phyloP scores from a whole-genome alignment of 805 yeast genomes.

The Candida caryicola region DNA sequence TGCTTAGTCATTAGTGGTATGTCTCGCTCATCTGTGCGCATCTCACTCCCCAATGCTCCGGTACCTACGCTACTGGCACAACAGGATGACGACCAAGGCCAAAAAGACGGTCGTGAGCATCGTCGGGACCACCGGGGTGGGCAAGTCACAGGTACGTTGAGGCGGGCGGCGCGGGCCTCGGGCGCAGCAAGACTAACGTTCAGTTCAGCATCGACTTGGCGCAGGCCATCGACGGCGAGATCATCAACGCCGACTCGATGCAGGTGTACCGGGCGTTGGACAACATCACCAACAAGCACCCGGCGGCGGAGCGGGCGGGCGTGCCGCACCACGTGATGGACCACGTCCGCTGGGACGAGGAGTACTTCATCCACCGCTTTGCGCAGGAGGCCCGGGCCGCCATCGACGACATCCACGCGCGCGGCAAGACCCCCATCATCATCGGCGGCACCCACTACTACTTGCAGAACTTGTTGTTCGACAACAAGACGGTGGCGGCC shows the following conservation, averaged over 20 bases:
- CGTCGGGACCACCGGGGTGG: constrained; percentile 95
- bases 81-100: constrained; percentile 28
- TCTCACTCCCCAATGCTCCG: no score
- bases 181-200: neutral
- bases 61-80: constrained; percentile 16
- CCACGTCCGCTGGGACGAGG: constrained; percentile 76
- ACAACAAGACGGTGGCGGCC: constrained; percentile 54
- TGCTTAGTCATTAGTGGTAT: no score
- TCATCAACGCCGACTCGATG: constrained; percentile 96
- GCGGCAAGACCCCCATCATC: constrained; percentile 78
- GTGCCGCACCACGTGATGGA: constrained; percentile 85
- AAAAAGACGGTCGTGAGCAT: constrained; percentile 53
- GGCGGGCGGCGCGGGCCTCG: neutral
- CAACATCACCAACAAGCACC: constrained; percentile 89
- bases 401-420: constrained; percentile 60
- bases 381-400: constrained; percentile 63
- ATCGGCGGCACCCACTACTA: constrained; percentile 98
- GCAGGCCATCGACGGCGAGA: constrained; percentile 72
- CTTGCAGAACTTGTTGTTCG: constrained; percentile 70
- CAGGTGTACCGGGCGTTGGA: constrained; percentile 79
- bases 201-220: constrained; percentile 77
- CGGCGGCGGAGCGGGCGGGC: constrained; percentile 69
- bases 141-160: constrained; percentile 70
- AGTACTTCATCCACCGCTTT: constrained; percentile 78
- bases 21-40: no score